phyloP scores from a whole-genome alignment of 164 flowering plant species.

The Chloranthus sessilifolius region DNA sequence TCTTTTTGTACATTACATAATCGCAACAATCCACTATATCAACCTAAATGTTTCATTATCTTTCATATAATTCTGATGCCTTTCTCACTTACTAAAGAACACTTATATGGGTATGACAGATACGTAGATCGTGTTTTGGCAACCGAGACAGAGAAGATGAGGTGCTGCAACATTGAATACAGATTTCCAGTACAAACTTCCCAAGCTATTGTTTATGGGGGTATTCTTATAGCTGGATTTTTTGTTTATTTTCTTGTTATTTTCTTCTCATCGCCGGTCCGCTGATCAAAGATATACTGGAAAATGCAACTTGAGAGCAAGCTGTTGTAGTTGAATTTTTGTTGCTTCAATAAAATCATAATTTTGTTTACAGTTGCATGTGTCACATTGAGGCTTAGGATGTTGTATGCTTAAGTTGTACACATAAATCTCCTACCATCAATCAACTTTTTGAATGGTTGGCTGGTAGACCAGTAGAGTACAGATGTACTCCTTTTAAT shows the following conservation, averaged over 20 bases:
- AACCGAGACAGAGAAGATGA: slow-evolving; percentile 82
- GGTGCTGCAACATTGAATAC: slow-evolving; percentile 77
- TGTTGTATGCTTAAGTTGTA: too few relatives aligned
- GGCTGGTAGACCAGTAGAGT: too few relatives aligned
- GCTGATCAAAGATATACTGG: slow-evolving; percentile 30
- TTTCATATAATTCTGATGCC: neutral
- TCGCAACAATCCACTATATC: neutral
- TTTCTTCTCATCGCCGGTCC: slow-evolving; percentile 78
- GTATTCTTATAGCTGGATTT: slow-evolving; percentile 86
- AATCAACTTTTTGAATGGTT: too few relatives aligned
- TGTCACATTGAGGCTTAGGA: too few relatives aligned
- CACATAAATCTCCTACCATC: too few relatives aligned
- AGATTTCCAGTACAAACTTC: slow-evolving; percentile 67
- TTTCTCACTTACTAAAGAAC: neutral
- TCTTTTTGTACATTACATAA: neutral
- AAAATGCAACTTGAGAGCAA: too few relatives aligned
- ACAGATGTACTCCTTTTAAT: too few relatives aligned
- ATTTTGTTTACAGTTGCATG: too few relatives aligned
- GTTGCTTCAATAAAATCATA: too few relatives aligned
- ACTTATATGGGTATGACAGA: slow-evolving; percentile 39
- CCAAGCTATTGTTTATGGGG: slow-evolving; percentile 77
- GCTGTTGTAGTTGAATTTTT: too few relatives aligned
- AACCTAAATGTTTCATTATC: neutral
- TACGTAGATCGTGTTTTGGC: slow-evolving; percentile 75
- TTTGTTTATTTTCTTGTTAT: slow-evolving; percentile 82